Base-by-base conservation (phyloP, 306 rosid genomes). In the Nissolia schottii region DNA sequence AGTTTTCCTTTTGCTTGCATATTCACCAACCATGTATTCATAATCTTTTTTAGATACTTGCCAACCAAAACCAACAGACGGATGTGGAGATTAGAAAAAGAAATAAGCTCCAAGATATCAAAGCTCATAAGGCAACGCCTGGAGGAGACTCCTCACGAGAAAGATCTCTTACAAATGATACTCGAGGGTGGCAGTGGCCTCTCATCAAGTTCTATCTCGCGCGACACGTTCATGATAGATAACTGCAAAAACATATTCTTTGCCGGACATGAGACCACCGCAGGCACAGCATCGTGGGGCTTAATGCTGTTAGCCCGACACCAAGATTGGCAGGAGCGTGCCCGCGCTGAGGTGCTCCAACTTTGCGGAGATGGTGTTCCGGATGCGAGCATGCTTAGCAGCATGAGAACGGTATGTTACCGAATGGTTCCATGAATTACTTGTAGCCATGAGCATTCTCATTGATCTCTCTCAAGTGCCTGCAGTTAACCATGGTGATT, bases 401-500 rank as follows among this genome's bases (percentile, higher is more conserved):
- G 60, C 72, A 27, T 84, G 76, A 84, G 77, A 55, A 77, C 31
- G 73, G 83, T 80, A 77, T 23, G 77, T 62, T 58, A n/a, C n/a
- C n/a, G n/a, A 9, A 24, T n/a, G n/a, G n/a, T n/a, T n/a, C 38
- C 38, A 38, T 49, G 28, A 16, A 53, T 6, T 20, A 45, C 45
- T 1, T 41, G 16, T 1, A 57, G 1, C 9, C 16, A 3, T 5
- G 28, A 35, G 49, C 56, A 27, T 66, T 53, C 8, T 65, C 19
- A 24, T 15, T 71, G 46, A 41, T 16, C n/a, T n/a, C n/a, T n/a
- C n/a, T n/a, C 2, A 61, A 35, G 12, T 10, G 4, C 19, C 16
- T 64, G 61, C 89, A 89, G 90, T 77, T 89, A 35, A 84, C 78
- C 18, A 87, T 92, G 92, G 93, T 92, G 78, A 83, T 92, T 68